Evolutionary conservation across 495 filamentous ascomycete species (phyloP), one percentile per base, ranked within the genome.

Genomic region (Aspergillus funiculosus): DNA sequence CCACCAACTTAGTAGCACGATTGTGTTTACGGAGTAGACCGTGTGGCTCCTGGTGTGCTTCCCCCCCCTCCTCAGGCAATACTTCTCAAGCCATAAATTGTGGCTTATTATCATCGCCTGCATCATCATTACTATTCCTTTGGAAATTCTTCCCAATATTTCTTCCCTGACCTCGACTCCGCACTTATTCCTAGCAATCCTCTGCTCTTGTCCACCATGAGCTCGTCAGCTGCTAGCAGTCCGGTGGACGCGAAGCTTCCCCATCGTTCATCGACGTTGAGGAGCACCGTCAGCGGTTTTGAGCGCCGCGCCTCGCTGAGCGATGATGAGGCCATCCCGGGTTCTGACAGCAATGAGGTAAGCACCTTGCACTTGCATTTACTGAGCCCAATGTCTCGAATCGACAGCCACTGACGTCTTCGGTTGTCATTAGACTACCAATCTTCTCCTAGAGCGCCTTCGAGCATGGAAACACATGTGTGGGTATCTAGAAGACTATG

Each of bases 401-500:
- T n/a, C n/a, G 42, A 49, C 49, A 45, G 13, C 47, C 40, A 17
- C 43, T 42, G 6, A 37, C 39, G 20, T 22, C 4, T 27, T 34
- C 27, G 6, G 22, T 24, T 34, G 53, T 58, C 31, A 28, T 3
- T 48, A 91, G 78, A 84, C 85, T 9, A 81, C 85, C 29, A 82
- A 77, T 42, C 73, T 96, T 18, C 80, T 98, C 39, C 69, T 83
- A 14, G 84, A 97, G 67, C 81, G 92, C 43, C 74, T 97, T 43
- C 81, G 81, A 51, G 94, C 94, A 25, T 98, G 87, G 86, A 98
- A 96, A 59, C 94, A 98, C 61, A 87, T 88, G 50, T 85, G 88
- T 42, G 85, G 71, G 41, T 90, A 95, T 61, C 68, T 98, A 20
- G 89, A 96, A 64, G 86, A 90, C 39, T 98, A 96, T 60, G 76